Percentiles rank a stretch among this genome's conserved stretches.
Conservation (phyloP, 495 filamentous ascomycete genomes). For the Xylaria castorea region DNA sequence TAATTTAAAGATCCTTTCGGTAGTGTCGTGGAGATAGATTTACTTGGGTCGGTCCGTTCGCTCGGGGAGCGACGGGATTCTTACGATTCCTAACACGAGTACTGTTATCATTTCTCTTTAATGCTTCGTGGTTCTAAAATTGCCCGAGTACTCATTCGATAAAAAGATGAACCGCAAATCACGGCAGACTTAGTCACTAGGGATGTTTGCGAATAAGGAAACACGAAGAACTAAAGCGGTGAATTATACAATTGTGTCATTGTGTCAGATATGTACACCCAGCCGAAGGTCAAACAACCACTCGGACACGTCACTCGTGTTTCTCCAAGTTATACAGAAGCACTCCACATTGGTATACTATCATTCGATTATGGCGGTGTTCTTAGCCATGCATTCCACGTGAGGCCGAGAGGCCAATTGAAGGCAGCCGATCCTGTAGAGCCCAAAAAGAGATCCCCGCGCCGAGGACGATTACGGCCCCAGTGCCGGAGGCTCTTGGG, state of each 20-base stretch:
- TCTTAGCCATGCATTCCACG: neutral
- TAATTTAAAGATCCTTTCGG: too few species aligned
- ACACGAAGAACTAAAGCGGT: neutral
- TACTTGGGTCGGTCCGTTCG: too few species aligned
- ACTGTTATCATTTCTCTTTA: neutral
- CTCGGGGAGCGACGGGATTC: too few species aligned
- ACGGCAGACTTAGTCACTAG: neutral
- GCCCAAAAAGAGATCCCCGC: conserved; percentile 16
- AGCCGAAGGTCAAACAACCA: neutral
- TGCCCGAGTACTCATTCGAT: neutral
- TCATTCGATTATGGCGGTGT: neutral
- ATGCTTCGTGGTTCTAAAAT: neutral
- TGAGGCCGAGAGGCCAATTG: neutral
- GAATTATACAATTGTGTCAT: neutral
- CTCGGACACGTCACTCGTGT: neutral
- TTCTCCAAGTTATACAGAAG: neutral
- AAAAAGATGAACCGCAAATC: neutral
- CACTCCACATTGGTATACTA: neutral
- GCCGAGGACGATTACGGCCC: conserved; percentile 13
- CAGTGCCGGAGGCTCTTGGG: neutral
- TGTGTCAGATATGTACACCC: neutral
- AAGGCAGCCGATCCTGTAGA: conserved; percentile 11
- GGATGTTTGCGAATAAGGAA: neutral
- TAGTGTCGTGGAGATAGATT: too few species aligned
- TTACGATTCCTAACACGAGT: too few species aligned